Evolutionary conservation across 345 rosid species (phyloP).

Genomic region (Corchorus capsularis): DNA sequence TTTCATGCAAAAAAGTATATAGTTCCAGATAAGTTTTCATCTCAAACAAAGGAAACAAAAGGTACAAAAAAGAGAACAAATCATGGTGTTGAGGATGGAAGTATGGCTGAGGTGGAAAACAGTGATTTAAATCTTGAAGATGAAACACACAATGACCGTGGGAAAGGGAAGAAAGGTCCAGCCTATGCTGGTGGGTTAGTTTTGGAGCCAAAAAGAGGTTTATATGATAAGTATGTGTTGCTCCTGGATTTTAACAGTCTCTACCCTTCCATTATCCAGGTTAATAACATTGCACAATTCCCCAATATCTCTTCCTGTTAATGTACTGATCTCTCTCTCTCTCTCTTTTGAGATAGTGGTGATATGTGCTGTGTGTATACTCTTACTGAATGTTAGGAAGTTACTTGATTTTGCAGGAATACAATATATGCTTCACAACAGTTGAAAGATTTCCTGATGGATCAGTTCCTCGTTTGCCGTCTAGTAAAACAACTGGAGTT

Average conservation of each 20-base stretch:
- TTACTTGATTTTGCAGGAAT: constrained; percentile 62
- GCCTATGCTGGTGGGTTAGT: constrained; percentile 95
- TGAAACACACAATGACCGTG: constrained; percentile 44
- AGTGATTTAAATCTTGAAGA: constrained; percentile 46
- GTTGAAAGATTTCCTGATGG: constrained; percentile 84
- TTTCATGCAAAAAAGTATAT: constrained; percentile 88
- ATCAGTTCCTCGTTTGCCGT: constrained; percentile 67
- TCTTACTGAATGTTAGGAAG: constrained; percentile 13
- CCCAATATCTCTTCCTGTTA: constrained; percentile 15
- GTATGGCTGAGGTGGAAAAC: constrained; percentile 48
- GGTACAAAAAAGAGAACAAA: constrained; percentile 53
- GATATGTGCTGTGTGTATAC: neutral
- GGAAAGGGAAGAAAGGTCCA: constrained; percentile 84
- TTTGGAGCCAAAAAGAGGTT: constrained; percentile 94
- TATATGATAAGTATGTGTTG: constrained; percentile 90
- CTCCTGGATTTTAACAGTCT: constrained; percentile 98
- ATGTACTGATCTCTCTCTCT: neutral
- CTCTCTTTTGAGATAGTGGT: neutral
- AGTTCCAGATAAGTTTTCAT: constrained; percentile 84
- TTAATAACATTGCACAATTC: constrained; percentile 32
- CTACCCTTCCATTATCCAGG: constrained; percentile 99
- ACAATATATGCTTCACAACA: constrained; percentile 96
- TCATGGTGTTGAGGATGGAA: constrained; percentile 47
- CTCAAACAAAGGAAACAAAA: constrained; percentile 54
- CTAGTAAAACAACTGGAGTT: constrained; percentile 70